phyloP scores from a whole-genome alignment of 1,284 basidiomycete genomes.

The Hymenochaete sp. region DNA sequence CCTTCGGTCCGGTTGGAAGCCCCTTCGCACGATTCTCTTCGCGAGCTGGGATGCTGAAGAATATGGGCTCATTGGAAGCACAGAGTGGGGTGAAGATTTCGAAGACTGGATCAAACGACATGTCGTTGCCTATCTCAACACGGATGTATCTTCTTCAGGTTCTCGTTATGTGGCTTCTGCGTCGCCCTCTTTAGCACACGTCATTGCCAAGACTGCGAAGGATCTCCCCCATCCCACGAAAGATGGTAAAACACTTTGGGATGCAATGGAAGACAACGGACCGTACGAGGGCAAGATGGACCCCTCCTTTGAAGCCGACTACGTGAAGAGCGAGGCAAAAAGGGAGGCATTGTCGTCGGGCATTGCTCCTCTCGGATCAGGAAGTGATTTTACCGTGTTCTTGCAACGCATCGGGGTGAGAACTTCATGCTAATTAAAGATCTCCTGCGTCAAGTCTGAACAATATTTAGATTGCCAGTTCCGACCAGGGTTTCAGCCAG shows the following conservation, averaged over 20 bases:
- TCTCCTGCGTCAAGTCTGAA: constrained; percentile 29
- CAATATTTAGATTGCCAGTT: constrained; percentile 26
- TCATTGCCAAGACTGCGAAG: constrained; percentile 61
- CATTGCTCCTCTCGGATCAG: constrained; percentile 37
- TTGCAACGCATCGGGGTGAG: constrained; percentile 35
- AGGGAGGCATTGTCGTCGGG: constrained; percentile 25
- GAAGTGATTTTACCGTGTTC: constrained; percentile 63
- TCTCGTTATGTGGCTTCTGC: constrained; percentile 46
- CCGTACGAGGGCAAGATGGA: constrained; percentile 35
- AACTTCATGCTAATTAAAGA: constrained; percentile 34
- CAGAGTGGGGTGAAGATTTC: constrained; percentile 89
- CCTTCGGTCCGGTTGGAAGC: constrained; percentile 78
- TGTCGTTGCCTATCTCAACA: constrained; percentile 84
- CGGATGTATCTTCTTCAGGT: constrained; percentile 66
- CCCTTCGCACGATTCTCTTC: constrained; percentile 77
- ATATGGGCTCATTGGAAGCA: constrained; percentile 83
- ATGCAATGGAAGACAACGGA: constrained; percentile 50
- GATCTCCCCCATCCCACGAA: constrained; percentile 57
- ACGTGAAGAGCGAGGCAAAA: constrained; percentile 22
- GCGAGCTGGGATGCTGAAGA: constrained; percentile 94
- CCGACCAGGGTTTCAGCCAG: constrained; percentile 30
- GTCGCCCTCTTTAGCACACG: constrained; percentile 75
- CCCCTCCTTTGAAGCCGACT: constrained; percentile 25
- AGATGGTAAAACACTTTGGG: constrained; percentile 51
- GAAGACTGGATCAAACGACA: constrained; percentile 68